Percentiles rank a stretch among this genome's conserved stretches.
Conservation (phyloP, 331 rosid species). For the Rhamnella rubrinervis region DNA sequence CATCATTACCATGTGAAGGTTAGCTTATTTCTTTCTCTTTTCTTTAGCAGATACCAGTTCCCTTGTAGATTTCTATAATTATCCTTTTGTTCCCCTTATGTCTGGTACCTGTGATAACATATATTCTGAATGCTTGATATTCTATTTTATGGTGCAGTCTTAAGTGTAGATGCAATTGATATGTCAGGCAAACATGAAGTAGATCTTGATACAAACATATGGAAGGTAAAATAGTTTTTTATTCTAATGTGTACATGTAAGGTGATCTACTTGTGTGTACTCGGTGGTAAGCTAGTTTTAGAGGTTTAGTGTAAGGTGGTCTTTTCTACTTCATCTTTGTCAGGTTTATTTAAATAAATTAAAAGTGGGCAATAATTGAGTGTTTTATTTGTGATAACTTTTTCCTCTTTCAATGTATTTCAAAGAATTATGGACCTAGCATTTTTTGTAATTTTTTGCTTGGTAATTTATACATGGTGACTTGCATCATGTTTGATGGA, state of each 20-base stretch:
- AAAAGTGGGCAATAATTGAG: not conserved
- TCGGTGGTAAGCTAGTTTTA: not conserved
- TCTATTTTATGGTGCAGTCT: constrained; percentile 48
- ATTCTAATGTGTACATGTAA: not conserved
- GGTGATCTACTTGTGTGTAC: not conserved
- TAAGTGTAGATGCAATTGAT: constrained; percentile 94
- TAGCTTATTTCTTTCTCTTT: constrained; percentile 27
- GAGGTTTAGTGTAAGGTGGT: not conserved
- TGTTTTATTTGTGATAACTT: not conserved
- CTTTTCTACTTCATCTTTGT: not conserved
- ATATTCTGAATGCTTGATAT: constrained; percentile 19
- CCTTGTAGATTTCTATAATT: not conserved
- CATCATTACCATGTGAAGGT: constrained; percentile 97
- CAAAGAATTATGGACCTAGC: not conserved
- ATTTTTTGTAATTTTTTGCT: not conserved
- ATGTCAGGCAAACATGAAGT: constrained; percentile 99
- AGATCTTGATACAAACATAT: constrained; percentile 94
- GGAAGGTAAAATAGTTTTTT: constrained; percentile 68
- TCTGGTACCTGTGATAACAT: constrained; percentile 5
- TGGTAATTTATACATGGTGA: not conserved
- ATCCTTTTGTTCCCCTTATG: not conserved
- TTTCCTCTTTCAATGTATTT: not conserved
- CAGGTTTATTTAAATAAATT: not conserved
- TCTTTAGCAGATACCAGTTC: constrained; percentile 13
- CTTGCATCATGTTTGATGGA: not conserved